A percentile compares a stretch with the other conserved stretches of the same genome.
phyloP scores from a whole-genome alignment of 1,284 basidiomycete species.

The Porodaedalea pini region DNA sequence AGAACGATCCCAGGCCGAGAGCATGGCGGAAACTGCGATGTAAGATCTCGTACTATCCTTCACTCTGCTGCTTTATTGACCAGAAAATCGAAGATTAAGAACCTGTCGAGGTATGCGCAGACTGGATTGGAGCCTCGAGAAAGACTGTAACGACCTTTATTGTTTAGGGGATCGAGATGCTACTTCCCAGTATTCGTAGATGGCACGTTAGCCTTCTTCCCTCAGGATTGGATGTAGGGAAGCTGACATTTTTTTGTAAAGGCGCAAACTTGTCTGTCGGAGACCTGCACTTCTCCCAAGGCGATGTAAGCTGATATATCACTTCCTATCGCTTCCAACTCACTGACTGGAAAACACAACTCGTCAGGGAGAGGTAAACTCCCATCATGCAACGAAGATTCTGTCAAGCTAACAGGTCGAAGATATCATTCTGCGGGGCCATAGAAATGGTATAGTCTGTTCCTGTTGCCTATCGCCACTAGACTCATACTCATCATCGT shows the following conservation, averaged over 20 bases:
- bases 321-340: neutral
- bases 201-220: neutral
- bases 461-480: neutral
- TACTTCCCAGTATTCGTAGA: constrained; percentile 78
- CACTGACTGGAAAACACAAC: neutral
- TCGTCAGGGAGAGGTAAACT: constrained; percentile 50
- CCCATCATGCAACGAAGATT: neutral
- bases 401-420: neutral
- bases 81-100: constrained; percentile 55
- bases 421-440: constrained; percentile 75
- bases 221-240: too few species aligned
- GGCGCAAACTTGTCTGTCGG: constrained; percentile 78
- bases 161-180: constrained; percentile 55
- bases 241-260: neutral
- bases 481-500: neutral
- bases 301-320: constrained; percentile 50
- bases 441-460: constrained; percentile 60
- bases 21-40: constrained; percentile 82
- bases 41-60: constrained; percentile 31
- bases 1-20: constrained; percentile 75
- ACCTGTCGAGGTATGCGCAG: constrained; percentile 50
- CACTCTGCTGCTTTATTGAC: neutral
- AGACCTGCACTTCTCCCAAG: constrained; percentile 80
- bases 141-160: constrained; percentile 1
- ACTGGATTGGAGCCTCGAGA: constrained; percentile 20